Percentiles rank a stretch among this genome's conserved stretches.
These are phyloP conservation scores for Lepiota brunneoincarnata DNA, from an alignment of 768 basidiomycete species.

Conservation along the genomic window DNA sequence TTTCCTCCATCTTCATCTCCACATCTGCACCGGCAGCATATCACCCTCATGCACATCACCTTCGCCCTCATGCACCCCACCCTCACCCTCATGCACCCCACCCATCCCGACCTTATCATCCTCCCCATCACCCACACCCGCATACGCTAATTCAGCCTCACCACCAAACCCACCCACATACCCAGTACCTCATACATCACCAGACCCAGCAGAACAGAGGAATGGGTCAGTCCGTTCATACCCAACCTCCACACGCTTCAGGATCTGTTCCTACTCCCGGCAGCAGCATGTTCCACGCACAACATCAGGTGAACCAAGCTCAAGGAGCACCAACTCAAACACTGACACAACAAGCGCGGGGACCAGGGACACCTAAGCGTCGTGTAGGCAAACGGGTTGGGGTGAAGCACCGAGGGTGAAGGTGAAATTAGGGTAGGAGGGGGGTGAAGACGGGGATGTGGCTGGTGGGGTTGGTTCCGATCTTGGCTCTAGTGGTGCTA, in stretches of 20 bases:
- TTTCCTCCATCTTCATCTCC: conserved; percentile 58
- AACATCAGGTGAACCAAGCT: too few species aligned
- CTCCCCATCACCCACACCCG: not conserved
- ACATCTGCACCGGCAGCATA: conserved; percentile 15
- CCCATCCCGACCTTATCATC: conserved; percentile 42
- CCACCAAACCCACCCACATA: too few species aligned
- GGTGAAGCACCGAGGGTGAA: not conserved
- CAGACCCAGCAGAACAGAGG: too few species aligned
- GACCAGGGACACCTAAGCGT: not conserved
- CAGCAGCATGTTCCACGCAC: too few species aligned
- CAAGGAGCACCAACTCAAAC: too few species aligned
- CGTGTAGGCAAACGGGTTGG: not conserved
- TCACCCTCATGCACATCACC: conserved; percentile 25
- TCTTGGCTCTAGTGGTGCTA: too few species aligned
- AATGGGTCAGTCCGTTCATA: too few species aligned
- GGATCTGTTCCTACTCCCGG: not conserved
- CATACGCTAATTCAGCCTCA: too few species aligned
- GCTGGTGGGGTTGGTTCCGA: not conserved
- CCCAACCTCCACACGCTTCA: too few species aligned
- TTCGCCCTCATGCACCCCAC: conserved; percentile 56
- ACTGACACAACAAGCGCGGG: too few species aligned
- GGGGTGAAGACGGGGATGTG: not conserved
- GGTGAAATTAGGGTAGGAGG: not conserved
- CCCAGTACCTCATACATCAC: too few species aligned
- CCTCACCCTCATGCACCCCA: conserved; percentile 26